A percentile compares a stretch with the other conserved stretches of the same genome.
These are phyloP conservation scores for Phytophthora palmivora DNA, from an alignment of 352 stramenopile species.

Conservation along the genomic window DNA sequence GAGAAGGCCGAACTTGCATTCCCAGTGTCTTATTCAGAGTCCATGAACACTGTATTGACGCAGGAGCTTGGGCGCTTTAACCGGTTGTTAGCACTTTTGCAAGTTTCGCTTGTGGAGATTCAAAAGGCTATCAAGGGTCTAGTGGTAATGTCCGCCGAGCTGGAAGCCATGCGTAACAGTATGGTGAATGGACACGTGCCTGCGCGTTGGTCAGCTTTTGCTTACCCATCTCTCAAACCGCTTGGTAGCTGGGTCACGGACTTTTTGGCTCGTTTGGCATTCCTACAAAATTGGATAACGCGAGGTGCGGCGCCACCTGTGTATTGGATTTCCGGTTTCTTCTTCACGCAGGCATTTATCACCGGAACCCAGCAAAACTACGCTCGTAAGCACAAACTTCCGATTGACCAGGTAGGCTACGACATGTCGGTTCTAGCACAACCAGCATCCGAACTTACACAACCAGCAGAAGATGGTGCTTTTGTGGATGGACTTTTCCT, in stretches of 20 bases:
- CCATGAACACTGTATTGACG: constrained; percentile 91
- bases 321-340: constrained; percentile 95
- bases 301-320: constrained; percentile 75
- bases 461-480: constrained; percentile 84
- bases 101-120: constrained; percentile 86
- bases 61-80: constrained; percentile 93
- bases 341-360: constrained; percentile 96
- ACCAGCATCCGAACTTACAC: constrained; percentile 43
- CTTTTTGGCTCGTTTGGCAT: constrained; percentile 84
- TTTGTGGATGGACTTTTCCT: constrained; percentile 93
- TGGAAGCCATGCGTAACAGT: constrained; percentile 94
- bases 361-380: constrained; percentile 95
- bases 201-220: constrained; percentile 77
- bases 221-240: constrained; percentile 94
- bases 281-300: constrained; percentile 87
- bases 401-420: constrained; percentile 88
- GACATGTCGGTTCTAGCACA: constrained; percentile 87
- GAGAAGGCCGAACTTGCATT: constrained; percentile 90
- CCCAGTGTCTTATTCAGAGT: constrained; percentile 84
- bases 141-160: constrained; percentile 92
- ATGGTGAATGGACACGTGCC: constrained; percentile 94
- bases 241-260: constrained; percentile 93
- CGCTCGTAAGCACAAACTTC: constrained; percentile 58
- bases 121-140: constrained; percentile 93
- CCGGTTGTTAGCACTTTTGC: constrained; percentile 78